Evolutionary conservation across 2,329 filamentous ascomycete species (phyloP).

Genomic region (Pseudocercospora cruenta): DNA sequence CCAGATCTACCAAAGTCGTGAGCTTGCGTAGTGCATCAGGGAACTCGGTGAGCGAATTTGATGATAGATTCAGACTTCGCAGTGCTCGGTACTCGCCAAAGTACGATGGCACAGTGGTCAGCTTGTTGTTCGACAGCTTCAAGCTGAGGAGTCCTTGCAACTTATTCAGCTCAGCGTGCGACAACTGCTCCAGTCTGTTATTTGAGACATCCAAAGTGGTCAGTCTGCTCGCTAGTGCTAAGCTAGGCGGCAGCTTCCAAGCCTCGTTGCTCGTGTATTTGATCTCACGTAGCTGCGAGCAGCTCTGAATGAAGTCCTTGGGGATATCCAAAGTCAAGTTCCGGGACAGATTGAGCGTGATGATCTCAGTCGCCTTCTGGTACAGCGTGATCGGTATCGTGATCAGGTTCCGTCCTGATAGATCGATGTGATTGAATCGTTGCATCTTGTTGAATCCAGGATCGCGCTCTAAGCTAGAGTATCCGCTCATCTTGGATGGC

Average conservation of each 20-base stretch:
- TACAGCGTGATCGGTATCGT: constrained; percentile 95
- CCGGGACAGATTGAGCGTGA: constrained; percentile 88
- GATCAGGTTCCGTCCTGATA: constrained; percentile 85
- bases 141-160: constrained; percentile 80
- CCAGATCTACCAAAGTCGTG: constrained; percentile 82
- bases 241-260: constrained; percentile 78
- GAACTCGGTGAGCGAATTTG: constrained; percentile 85
- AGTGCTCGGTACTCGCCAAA: constrained; percentile 80
- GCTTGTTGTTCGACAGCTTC: constrained; percentile 89
- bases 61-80: constrained; percentile 86
- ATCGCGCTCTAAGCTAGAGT: constrained; percentile 71
- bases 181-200: constrained; percentile 84
- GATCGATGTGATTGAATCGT: constrained; percentile 92
- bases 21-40: constrained; percentile 83
- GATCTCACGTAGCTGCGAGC: constrained; percentile 88
- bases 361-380: constrained; percentile 87
- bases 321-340: constrained; percentile 92
- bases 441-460: constrained; percentile 79
- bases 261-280: constrained; percentile 96
- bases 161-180: constrained; percentile 78
- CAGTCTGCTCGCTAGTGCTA: constrained; percentile 77
- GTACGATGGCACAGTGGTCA: constrained; percentile 76
- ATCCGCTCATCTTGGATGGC: constrained; percentile 84
- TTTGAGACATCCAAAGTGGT: constrained; percentile 94
- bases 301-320: constrained; percentile 94